A percentile compares a stretch with the other conserved stretches of the same genome.
phyloP scores from a whole-genome alignment of 1,139 yeast genomes.

The Scheffersomyces titani region DNA sequence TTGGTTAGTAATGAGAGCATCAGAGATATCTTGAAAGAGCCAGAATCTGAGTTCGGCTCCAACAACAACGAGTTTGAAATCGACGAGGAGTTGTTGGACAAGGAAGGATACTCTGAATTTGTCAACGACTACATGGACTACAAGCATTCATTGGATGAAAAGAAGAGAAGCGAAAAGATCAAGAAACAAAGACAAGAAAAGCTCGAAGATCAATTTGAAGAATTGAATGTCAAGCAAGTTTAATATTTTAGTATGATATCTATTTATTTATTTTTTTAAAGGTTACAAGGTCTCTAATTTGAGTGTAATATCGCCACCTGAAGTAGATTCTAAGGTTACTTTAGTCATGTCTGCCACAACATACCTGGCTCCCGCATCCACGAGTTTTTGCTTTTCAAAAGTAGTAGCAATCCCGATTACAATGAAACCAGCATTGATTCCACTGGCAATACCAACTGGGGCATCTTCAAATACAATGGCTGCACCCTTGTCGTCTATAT shows the following conservation, averaged over 20 bases:
- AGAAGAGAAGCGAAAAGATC: slow-evolving; percentile 15
- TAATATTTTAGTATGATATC: not conserved
- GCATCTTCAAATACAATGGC: slow-evolving; percentile 24
- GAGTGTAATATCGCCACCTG: not conserved
- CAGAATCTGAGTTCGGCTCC: slow-evolving; percentile 27
- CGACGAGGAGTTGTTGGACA: slow-evolving; percentile 8
- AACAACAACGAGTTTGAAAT: slow-evolving; percentile 5
- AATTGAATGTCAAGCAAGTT: slow-evolving; percentile 7
- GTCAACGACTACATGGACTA: slow-evolving; percentile 11
- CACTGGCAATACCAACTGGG: slow-evolving; percentile 21
- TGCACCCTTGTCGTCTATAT: slow-evolving; percentile 1
- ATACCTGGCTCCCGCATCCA: slow-evolving; percentile 22
- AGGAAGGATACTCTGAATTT: slow-evolving; percentile 12
- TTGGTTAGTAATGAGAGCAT: slow-evolving; percentile 52
- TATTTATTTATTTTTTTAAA: no score
- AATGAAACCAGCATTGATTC: slow-evolving; percentile 19
- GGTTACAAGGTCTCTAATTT: not conserved
- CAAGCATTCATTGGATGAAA: slow-evolving; percentile 13
- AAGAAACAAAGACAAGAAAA: slow-evolving; percentile 15
- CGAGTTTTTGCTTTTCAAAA: slow-evolving; percentile 15
- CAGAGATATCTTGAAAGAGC: slow-evolving; percentile 44
- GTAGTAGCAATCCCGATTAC: slow-evolving; percentile 23
- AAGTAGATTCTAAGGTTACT: slow-evolving; percentile 5
- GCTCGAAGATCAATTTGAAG: slow-evolving; percentile 12
- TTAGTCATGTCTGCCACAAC: slow-evolving; percentile 17